Conservation (phyloP, 2,329 filamentous ascomycete species). For the Ophiostoma ips region DNA sequence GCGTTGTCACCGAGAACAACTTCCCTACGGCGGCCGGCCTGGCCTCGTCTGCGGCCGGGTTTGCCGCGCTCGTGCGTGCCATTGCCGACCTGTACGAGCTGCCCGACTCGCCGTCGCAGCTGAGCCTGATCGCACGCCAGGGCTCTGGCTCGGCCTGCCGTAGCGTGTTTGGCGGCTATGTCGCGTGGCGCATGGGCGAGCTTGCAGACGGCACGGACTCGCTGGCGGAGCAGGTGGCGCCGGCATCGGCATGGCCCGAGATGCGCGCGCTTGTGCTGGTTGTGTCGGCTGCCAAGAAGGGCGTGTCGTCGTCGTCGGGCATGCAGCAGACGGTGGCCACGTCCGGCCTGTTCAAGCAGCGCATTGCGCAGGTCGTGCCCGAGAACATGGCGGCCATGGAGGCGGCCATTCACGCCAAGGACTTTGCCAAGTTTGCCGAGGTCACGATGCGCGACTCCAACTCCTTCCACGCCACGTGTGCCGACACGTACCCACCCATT, state of each 20-base stretch:
- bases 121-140: constrained; percentile 81
- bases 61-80: constrained; percentile 61
- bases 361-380: constrained; percentile 57
- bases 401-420: constrained; percentile 29
- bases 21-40: constrained; percentile 95
- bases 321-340: constrained; percentile 97
- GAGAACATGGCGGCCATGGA: constrained; percentile 18
- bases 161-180: constrained; percentile 86
- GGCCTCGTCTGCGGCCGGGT: constrained; percentile 55
- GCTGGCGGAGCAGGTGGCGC: constrained; percentile 74
- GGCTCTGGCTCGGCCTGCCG: constrained; percentile 92
- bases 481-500: constrained; percentile 93
- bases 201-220: constrained; percentile 72
- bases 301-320: constrained; percentile 77
- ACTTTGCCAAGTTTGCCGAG: constrained; percentile 78
- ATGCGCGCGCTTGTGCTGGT: constrained; percentile 92
- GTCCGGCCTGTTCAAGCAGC: constrained; percentile 69
- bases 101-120: constrained; percentile 63
- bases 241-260: constrained; percentile 81
- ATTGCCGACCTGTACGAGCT: constrained; percentile 88
- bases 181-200: constrained; percentile 78
- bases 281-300: constrained; percentile 87
- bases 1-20: constrained; percentile 93
- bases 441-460: constrained; percentile 96
- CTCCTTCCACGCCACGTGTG: constrained; percentile 86